Evolutionary conservation across 1,284 basidiomycete species (phyloP), one percentile per base, ranked within the genome.

Genomic region (Papiliotrema nemorosa): DNA sequence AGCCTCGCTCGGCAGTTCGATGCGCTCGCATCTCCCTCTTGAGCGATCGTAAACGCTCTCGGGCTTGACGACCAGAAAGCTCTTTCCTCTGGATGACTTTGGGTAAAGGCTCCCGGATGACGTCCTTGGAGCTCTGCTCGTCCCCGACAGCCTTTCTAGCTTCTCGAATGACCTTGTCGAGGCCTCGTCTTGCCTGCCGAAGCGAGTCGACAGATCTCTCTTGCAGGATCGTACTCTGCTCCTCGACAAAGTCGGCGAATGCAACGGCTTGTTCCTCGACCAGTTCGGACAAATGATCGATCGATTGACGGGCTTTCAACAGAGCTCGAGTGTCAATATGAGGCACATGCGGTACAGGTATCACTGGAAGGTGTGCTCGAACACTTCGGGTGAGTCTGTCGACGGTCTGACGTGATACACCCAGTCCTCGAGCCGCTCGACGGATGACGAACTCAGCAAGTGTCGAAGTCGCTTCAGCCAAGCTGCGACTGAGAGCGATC

Each of bases 101-200:
- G 16, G 37, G 16, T 21, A 31, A 13, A 9, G 18, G 3, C 18
- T 7, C 35, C 21, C 29, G 27, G 13, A 36, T 29, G 3, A n/a
- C 20, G 14, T 6, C 25, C 9, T 45, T 24, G 44, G 4, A 5
- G 13, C 16, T 9, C 13, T 7, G 5, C 21, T n/a, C 20, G 9
- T 43, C 52, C 3, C 42, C 40, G 12, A 45, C 39, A 18, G 53
- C 22, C 20, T 26, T 35, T 36, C 44, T 54, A 16, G 52, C 44
- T 18, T 57, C 55, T 10, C 31, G 14, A 14, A 66, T 49, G n/a
- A 62, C 36, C 38, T 53, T 54, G 51, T 61, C 51, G 24, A 66
- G 52, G 16, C 64, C 64, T 18, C 50, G 48, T 31, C 56, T 58
- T 1, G 64, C 64, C 34, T 58, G 52, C 16, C 38, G 18, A 12